Percentiles rank a stretch among this genome's conserved stretches.
These are phyloP conservation scores for Panicum miliaceum DNA, from an alignment of 176 grass and related monocot genomes.

Conservation along the genomic window DNA sequence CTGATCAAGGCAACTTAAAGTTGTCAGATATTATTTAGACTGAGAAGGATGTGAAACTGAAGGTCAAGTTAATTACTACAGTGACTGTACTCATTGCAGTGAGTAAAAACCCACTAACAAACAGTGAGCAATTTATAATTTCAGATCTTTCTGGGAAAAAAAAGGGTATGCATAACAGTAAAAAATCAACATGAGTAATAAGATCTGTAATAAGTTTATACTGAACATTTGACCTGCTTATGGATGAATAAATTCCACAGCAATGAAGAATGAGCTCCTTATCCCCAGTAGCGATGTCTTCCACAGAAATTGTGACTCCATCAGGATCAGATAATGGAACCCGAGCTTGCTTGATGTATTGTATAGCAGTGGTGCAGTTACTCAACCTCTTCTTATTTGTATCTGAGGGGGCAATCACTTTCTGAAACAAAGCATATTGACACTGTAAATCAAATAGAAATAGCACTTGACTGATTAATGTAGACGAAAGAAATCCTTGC, in stretches of 20 bases:
- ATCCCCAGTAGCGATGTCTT: conserved; percentile 64
- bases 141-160: background rate
- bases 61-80: background rate
- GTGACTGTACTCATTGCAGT: background rate
- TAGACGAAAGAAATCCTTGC: too few species aligned
- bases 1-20: conserved; percentile 19
- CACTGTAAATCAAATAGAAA: too few species aligned
- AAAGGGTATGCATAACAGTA: background rate
- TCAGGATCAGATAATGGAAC: conserved; percentile 59
- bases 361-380: conserved; percentile 57
- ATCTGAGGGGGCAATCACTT: too few species aligned
- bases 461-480: too few species aligned
- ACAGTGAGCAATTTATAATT: conserved; percentile 23
- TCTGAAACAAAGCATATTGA: too few species aligned
- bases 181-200: background rate
- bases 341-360: conserved; percentile 53
- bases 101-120: background rate
- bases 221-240: conserved; percentile 52
- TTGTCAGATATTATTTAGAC: conserved; percentile 12
- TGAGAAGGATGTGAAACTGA: background rate
- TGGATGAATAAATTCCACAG: conserved; percentile 65
- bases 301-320: conserved; percentile 50
- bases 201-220: conserved; percentile 13
- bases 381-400: conserved; percentile 66
- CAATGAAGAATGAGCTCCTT: conserved; percentile 64